Percentiles rank a stretch among this genome's conserved stretches.
Evolutionary conservation across 2,329 filamentous ascomycete species (phyloP).

Genomic region (Ophiobolus disseminans): DNA sequence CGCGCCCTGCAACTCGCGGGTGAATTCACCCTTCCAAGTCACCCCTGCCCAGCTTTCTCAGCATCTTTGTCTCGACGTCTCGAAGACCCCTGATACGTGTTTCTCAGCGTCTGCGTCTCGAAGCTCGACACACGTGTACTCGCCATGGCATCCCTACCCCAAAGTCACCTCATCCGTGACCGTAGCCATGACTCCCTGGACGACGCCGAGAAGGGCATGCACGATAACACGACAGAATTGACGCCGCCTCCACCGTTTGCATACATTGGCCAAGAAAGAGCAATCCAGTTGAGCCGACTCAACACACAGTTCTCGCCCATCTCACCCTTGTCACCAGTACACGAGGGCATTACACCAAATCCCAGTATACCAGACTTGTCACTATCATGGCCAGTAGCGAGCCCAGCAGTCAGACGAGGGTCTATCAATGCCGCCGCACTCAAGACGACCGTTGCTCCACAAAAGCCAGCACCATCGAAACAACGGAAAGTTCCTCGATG

Average conservation of each 20-base stretch:
- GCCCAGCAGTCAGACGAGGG: constrained; percentile 9
- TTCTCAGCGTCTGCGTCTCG: constrained; percentile 27
- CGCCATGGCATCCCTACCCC: constrained; percentile 32
- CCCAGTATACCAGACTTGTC: constrained; percentile 42
- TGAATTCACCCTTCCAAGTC: constrained; percentile 25
- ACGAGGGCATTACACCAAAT: constrained; percentile 44
- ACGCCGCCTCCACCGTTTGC: constrained; percentile 36
- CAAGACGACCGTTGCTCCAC: constrained; percentile 19
- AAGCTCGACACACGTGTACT: constrained; percentile 11
- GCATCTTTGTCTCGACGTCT: constrained; percentile 26
- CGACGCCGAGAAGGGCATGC: constrained; percentile 45
- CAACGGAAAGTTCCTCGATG: constrained; percentile 33
- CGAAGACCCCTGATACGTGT: constrained; percentile 25
- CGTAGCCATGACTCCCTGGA: constrained; percentile 35
- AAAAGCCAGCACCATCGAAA: constrained; percentile 28
- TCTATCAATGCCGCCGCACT: constrained; percentile 25
- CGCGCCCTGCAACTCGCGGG: constrained; percentile 25
- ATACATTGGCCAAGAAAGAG: constrained; percentile 29
- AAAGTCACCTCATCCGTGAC: constrained; percentile 18
- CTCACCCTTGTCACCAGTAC: constrained; percentile 36
- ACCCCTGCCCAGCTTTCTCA: constrained; percentile 32
- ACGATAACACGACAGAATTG: constrained; percentile 31
- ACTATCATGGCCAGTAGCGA: constrained; percentile 26
- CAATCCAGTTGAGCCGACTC: constrained; percentile 9
- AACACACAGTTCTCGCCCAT: constrained; percentile 20